Conservation (phyloP, 139 green algal species). For the Monoraphidium neglectum region DNA sequence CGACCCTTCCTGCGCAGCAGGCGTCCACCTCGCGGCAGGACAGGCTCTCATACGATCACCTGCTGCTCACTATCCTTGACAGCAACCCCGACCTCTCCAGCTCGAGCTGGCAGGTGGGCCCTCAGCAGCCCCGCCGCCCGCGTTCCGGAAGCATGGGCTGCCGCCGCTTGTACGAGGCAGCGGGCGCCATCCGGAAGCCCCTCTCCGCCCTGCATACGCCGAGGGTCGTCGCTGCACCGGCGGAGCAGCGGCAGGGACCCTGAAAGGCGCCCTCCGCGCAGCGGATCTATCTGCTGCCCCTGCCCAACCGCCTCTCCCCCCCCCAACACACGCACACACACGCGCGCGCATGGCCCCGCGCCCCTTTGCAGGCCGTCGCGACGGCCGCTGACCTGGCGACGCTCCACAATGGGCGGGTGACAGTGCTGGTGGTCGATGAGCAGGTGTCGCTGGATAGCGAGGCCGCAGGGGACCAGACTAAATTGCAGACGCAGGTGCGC, state of each 20-base stretch:
- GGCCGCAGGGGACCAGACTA: background rate
- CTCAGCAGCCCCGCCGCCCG: background rate
- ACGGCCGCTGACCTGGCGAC: slow-evolving; percentile 38
- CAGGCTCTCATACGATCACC: slow-evolving; percentile 45
- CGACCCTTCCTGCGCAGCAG: too few relatives aligned
- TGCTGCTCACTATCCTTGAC: slow-evolving; percentile 63
- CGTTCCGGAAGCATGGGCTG: background rate
- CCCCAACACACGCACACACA: too few relatives aligned
- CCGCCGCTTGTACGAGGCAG: too few relatives aligned
- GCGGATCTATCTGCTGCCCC: background rate
- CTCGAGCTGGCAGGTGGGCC: slow-evolving; percentile 43
- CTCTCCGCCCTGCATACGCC: too few relatives aligned
- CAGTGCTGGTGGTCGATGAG: slow-evolving; percentile 68
- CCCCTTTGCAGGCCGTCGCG: slow-evolving; percentile 38
- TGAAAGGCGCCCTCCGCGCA: too few relatives aligned
- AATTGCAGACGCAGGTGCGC: background rate
- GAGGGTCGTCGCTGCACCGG: too few relatives aligned
- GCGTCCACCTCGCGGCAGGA: too few relatives aligned
- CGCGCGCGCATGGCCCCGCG: background rate
- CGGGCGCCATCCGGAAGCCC: too few relatives aligned
- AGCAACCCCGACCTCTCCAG: slow-evolving; percentile 61
- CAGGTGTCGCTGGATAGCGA: background rate
- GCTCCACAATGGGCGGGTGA: slow-evolving; percentile 49
- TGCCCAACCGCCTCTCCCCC: background rate
- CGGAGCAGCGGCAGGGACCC: too few relatives aligned